Conservation (phyloP, 31 red algal genomes). For the Endocladia muricata region DNA sequence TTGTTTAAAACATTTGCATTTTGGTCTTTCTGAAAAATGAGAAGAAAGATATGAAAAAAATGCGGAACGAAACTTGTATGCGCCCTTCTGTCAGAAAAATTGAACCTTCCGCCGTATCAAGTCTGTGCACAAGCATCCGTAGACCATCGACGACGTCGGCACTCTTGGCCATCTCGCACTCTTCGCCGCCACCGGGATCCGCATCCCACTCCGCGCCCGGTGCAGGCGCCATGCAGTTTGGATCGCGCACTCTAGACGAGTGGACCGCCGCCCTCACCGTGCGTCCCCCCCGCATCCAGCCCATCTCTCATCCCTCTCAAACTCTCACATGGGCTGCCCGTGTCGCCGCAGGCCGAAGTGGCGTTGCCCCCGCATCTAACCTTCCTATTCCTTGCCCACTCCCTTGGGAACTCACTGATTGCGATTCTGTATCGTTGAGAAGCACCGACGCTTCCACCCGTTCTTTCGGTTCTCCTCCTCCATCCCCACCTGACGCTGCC, state of each 20-base stretch:
- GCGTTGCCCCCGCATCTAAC: constrained; percentile 21
- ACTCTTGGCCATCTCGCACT: not conserved
- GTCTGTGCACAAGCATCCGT: not conserved
- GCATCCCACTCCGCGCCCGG: not conserved
- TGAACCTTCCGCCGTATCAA: not conserved
- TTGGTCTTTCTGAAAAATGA: too few species aligned
- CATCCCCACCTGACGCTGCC: not conserved
- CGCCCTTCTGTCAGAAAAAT: not conserved
- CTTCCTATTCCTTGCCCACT: constrained; percentile 6
- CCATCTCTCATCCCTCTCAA: constrained; percentile 6
- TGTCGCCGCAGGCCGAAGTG: constrained; percentile 9
- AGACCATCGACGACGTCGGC: not conserved
- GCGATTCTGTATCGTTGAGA: not conserved
- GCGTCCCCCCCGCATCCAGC: not conserved
- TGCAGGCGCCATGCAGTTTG: constrained; percentile 44
- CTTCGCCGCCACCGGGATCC: not conserved
- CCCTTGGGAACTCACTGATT: not conserved
- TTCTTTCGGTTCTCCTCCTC: not conserved
- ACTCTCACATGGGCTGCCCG: constrained; percentile 54
- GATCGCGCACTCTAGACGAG: constrained; percentile 54
- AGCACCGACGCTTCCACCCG: not conserved
- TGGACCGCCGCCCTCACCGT: constrained; percentile 18
- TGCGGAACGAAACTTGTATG: not conserved
- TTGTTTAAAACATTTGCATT: too few species aligned
- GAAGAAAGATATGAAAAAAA: too few species aligned